Evolutionary conservation across 2,329 filamentous ascomycete genomes (phyloP), one percentile per base, ranked within the genome.

Genomic region (Dothistroma septosporum): DNA sequence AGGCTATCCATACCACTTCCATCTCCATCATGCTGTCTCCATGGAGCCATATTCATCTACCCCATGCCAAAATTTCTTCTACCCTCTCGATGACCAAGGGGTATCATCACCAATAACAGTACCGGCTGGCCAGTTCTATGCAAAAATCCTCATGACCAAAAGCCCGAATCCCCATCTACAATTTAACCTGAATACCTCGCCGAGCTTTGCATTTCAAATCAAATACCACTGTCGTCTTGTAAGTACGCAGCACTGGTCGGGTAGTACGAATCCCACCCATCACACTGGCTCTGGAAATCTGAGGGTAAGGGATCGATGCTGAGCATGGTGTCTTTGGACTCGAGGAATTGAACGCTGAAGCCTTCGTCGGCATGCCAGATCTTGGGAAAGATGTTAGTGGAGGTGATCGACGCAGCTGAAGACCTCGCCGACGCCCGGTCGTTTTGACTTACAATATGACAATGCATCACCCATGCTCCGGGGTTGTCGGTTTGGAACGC

Each of bases 401-500:
- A 31, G 58, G 59, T 57, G 10, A 44, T 22, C 33, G 16, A 16
- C 10, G 4, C 16, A 12, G 16, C 28, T 14, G 22, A 14, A 52
- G 22, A 28, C 24, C 24, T 28, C 24, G 24, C 24, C 6, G 24
- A 28, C 24, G 24, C 24, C 24, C 24, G 24, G 24, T 28, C 6
- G 24, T 3, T 28, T 28, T 28, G 24, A 66, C 67, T 62, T 55
- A 68, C 75, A 59, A 78, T 76, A 66, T 78, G 76, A 58, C 76
- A 78, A 61, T 78, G 76, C 66, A 77, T 68, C 14, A 77, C 65
- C 77, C 77, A 79, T 1, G 76, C 72, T 6, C 77, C 77, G 0
- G 77, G 76, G 61, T 79, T 79, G 59, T 78, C 74, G 28, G 72
- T 74, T 59, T 72, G 65, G 63, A 77, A 78, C 19, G 76, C 77